A percentile compares a stretch with the other conserved stretches of the same genome.
phyloP scores from a whole-genome alignment of 2,329 filamentous ascomycete genomes.

The Arthrobotrys sphaeroides region DNA sequence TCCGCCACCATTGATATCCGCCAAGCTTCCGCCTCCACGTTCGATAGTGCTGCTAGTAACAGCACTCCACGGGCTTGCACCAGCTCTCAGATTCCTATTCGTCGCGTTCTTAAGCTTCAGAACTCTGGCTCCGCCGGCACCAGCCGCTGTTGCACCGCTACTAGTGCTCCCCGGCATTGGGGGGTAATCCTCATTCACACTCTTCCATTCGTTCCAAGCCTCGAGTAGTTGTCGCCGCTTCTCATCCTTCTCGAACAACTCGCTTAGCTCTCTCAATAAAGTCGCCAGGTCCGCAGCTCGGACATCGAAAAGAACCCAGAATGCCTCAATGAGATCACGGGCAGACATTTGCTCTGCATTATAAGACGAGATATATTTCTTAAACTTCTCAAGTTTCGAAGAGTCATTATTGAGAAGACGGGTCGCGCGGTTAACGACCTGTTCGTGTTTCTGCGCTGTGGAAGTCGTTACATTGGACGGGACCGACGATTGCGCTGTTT shows the following conservation, averaged over 20 bases:
- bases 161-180: constrained; percentile 55
- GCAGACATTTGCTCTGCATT: constrained; percentile 75
- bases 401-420: constrained; percentile 81
- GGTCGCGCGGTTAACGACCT: constrained; percentile 84
- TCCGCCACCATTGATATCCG: constrained; percentile 18
- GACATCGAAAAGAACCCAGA: constrained; percentile 57
- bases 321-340: constrained; percentile 78
- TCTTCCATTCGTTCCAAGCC: constrained; percentile 89
- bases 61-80: constrained; percentile 69
- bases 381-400: constrained; percentile 79
- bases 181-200: constrained; percentile 57
- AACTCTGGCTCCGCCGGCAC: constrained; percentile 68
- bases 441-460: constrained; percentile 69
- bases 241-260: constrained; percentile 83
- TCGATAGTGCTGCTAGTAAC: constrained; percentile 62
- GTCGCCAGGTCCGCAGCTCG: constrained; percentile 79
- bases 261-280: constrained; percentile 87
- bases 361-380: constrained; percentile 80
- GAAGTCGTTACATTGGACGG: constrained; percentile 31
- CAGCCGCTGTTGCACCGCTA: constrained; percentile 63
- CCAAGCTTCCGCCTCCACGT: constrained; percentile 59
- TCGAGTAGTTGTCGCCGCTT: constrained; percentile 79
- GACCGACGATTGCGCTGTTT: constrained; percentile 5
- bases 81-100: constrained; percentile 69
- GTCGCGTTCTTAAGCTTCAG: constrained; percentile 76